Percentiles rank a stretch among this genome's conserved stretches.
These are phyloP conservation scores for Endoconidiophora laricicola DNA, from an alignment of 2,329 filamentous ascomycete species.

Conservation along the genomic window DNA sequence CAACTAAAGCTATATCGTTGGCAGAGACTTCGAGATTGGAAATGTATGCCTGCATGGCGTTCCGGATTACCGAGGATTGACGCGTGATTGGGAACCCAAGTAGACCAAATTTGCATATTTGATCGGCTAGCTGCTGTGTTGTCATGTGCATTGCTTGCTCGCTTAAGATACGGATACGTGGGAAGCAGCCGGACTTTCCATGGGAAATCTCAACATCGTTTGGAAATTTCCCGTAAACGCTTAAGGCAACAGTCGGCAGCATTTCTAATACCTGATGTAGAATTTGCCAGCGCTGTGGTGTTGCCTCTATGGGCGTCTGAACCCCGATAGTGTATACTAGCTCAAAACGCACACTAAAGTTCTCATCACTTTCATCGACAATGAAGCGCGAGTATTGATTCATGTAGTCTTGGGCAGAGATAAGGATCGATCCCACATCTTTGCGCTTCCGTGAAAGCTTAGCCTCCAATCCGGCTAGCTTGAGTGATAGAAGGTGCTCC, in stretches of 20 bases:
- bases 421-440: conserved; percentile 19
- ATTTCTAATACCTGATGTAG: conserved; percentile 36
- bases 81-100: conserved; percentile 25
- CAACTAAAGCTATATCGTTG: conserved; percentile 21
- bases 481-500: conserved; percentile 46
- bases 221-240: conserved; percentile 20
- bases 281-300: conserved; percentile 37
- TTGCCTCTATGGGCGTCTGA: conserved; percentile 32
- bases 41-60: conserved; percentile 29
- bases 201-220: conserved; percentile 27
- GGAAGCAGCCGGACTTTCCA: conserved; percentile 23
- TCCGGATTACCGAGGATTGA: conserved; percentile 19
- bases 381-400: conserved; percentile 33
- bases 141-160: conserved; percentile 15
- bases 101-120: conserved; percentile 28
- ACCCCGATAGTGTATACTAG: conserved; percentile 45
- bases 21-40: conserved; percentile 19
- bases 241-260: conserved; percentile 19
- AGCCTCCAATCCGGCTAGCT: conserved; percentile 40
- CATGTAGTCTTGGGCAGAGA: conserved; percentile 29
- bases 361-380: conserved; percentile 50
- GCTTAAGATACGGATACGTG: conserved; percentile 31
- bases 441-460: conserved; percentile 12
- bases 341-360: conserved; percentile 43
- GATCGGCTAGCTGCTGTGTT: conserved; percentile 18